phyloP scores from a whole-genome alignment of 208 protist species.

The Vickermania spadyakhi region DNA sequence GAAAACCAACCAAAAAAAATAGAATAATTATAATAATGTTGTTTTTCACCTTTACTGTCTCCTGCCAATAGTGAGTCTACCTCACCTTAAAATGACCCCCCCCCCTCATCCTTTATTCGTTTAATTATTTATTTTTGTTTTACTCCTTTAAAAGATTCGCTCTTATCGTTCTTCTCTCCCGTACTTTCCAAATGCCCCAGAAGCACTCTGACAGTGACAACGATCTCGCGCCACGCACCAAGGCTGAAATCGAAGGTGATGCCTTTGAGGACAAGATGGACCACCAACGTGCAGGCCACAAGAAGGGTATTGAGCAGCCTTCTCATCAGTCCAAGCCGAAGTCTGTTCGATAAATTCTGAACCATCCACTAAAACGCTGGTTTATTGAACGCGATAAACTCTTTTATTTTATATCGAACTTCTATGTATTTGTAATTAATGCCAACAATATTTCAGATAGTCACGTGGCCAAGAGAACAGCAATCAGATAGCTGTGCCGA shows the following conservation, averaged over 20 bases:
- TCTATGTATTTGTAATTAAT: too few relatives aligned
- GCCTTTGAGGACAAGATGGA: conserved; percentile 58
- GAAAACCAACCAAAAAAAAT: too few relatives aligned
- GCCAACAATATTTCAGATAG: too few relatives aligned
- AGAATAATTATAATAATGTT: too few relatives aligned
- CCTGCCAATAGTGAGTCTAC: not conserved
- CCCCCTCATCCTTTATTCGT: not conserved
- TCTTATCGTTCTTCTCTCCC: conserved; percentile 3
- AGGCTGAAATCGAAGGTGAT: conserved; percentile 56
- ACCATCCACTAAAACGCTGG: too few relatives aligned
- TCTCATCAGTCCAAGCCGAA: conserved; percentile 77
- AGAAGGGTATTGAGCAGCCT: conserved; percentile 53
- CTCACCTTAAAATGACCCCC: not conserved
- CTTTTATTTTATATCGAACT: too few relatives aligned
- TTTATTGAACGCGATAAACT: too few relatives aligned
- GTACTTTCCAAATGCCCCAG: conserved; percentile 22
- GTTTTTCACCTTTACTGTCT: too few relatives aligned
- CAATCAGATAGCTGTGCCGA: too few relatives aligned
- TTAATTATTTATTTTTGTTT: conserved; percentile 18
- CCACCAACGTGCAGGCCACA: conserved; percentile 69
- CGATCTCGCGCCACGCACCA: conserved; percentile 60
- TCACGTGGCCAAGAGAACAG: too few relatives aligned
- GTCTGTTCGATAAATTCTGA: conserved; percentile 49
- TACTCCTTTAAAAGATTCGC: not conserved
- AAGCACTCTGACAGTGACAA: conserved; percentile 43